Conservation (phyloP, 352 stramenopile genomes). For the Globisporangium viniferum region DNA sequence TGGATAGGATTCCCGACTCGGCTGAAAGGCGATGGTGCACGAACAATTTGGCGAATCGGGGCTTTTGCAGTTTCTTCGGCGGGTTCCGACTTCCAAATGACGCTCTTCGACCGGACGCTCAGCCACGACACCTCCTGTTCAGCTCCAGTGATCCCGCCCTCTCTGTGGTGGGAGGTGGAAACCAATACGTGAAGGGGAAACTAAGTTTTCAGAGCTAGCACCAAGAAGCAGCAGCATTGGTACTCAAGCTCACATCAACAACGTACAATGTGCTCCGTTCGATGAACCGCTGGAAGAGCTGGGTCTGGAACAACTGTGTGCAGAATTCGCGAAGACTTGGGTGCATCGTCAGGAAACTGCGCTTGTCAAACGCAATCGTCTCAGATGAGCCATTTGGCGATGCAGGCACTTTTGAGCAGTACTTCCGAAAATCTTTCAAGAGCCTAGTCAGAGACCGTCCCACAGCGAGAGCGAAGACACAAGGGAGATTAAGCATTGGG, state of each 20-base stretch:
- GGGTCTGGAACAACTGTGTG: slow-evolving; percentile 66
- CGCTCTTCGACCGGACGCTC: slow-evolving; percentile 37
- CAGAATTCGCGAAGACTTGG: slow-evolving; percentile 62
- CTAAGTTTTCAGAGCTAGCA: background rate
- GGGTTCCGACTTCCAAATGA: slow-evolving; percentile 42
- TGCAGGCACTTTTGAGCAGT: slow-evolving; percentile 28
- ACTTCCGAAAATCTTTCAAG: slow-evolving; percentile 60
- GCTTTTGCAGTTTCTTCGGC: slow-evolving; percentile 30
- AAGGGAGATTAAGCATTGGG: background rate
- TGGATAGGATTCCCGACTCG: background rate
- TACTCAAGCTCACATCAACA: slow-evolving; percentile 9
- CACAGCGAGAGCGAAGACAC: background rate
- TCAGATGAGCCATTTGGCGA: slow-evolving; percentile 6
- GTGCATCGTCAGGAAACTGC: slow-evolving; percentile 52
- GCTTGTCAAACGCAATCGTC: slow-evolving; percentile 43
- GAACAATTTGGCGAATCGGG: slow-evolving; percentile 26
- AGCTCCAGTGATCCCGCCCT: background rate
- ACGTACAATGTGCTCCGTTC: slow-evolving; percentile 33
- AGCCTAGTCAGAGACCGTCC: background rate
- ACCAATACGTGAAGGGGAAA: slow-evolving; percentile 13
- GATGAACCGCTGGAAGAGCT: slow-evolving; percentile 71
- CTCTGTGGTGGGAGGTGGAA: background rate
- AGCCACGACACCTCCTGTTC: slow-evolving; percentile 50
- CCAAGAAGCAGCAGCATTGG: background rate
- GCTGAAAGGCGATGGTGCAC: slow-evolving; percentile 25